Evolutionary conservation across 768 basidiomycete genomes (phyloP).

Genomic region (Harrya chromipes): DNA sequence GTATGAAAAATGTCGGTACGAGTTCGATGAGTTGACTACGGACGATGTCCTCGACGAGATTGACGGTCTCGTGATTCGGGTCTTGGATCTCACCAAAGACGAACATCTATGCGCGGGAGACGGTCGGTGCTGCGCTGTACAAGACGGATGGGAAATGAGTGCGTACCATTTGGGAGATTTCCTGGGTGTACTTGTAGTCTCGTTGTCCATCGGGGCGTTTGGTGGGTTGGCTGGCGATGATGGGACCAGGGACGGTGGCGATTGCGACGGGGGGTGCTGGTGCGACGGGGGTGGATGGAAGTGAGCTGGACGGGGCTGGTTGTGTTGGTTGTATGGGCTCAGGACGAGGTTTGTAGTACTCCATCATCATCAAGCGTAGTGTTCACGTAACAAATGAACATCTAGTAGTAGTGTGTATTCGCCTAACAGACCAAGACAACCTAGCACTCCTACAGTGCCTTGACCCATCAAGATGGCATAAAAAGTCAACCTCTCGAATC

Average conservation of each 20-base stretch:
- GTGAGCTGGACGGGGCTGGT: conserved; percentile 7
- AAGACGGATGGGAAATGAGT: not conserved
- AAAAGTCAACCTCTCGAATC: too few species aligned
- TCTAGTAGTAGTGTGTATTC: not conserved
- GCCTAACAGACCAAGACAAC: too few species aligned
- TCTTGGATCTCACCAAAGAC: conserved; percentile 96
- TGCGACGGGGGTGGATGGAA: conserved; percentile 23
- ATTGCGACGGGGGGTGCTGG: conserved; percentile 4
- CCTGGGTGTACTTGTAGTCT: conserved; percentile 87
- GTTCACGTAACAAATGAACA: not conserved
- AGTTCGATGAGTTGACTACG: conserved; percentile 88
- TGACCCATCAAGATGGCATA: too few species aligned
- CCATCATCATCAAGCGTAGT: conserved; percentile 12
- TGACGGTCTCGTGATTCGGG: conserved; percentile 81
- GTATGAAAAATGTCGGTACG: conserved; percentile 38
- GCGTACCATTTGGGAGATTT: conserved; percentile 87
- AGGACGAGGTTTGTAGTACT: conserved; percentile 29
- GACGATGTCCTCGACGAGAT: conserved; percentile 94
- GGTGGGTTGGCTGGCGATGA: conserved; percentile 3
- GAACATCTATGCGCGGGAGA: conserved; percentile 65
- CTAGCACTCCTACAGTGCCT: too few species aligned
- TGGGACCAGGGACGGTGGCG: conserved; percentile 8
- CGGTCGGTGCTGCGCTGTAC: not conserved
- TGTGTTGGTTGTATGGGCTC: conserved; percentile 19
- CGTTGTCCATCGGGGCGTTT: conserved; percentile 31